These are phyloP conservation scores for Quercus phellos DNA, from an alignment of 331 rosid genomes.

Conservation along the genomic window DNA sequence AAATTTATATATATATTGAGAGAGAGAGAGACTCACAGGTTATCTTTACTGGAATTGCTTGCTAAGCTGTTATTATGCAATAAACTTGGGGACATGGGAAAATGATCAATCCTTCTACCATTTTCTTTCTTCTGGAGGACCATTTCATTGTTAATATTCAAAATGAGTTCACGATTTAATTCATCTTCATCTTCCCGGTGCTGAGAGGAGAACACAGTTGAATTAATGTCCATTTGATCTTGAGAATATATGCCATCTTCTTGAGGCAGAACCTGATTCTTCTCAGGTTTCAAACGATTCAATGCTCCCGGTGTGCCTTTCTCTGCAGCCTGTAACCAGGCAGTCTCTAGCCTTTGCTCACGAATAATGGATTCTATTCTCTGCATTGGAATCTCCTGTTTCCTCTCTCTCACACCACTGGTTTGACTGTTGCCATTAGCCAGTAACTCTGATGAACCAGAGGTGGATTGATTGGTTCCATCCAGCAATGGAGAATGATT, in stretches of 20 bases:
- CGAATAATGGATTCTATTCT: constrained; percentile 95
- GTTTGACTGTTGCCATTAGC: constrained; percentile 44
- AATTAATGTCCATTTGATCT: constrained; percentile 57
- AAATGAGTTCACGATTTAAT: constrained; percentile 43
- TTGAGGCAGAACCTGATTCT: constrained; percentile 96
- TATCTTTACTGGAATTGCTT: constrained; percentile 56
- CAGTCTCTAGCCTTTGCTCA: constrained; percentile 93
- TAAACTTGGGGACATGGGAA: constrained; percentile 70
- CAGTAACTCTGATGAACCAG: constrained; percentile 54
- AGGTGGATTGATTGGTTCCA: constrained; percentile 45
- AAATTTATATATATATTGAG: too few relatives aligned
- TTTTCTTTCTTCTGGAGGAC: constrained; percentile 59
- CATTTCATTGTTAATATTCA: constrained; percentile 50
- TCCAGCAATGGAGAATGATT: constrained; percentile 48
- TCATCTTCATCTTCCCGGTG: constrained; percentile 81
- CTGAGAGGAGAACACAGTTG: constrained; percentile 58
- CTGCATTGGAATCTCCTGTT: constrained; percentile 74
- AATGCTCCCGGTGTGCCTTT: constrained; percentile 90
- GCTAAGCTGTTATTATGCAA: constrained; percentile 49
- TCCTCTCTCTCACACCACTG: constrained; percentile 42
- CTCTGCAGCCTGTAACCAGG: constrained; percentile 92
- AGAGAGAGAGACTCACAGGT: constrained; percentile 59
- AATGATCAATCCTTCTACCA: constrained; percentile 49
- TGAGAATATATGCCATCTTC: constrained; percentile 65
- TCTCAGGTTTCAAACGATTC: constrained; percentile 84